Conservation (phyloP, 2,329 filamentous ascomycete genomes). For the Hirsutella rhossiliensis region DNA sequence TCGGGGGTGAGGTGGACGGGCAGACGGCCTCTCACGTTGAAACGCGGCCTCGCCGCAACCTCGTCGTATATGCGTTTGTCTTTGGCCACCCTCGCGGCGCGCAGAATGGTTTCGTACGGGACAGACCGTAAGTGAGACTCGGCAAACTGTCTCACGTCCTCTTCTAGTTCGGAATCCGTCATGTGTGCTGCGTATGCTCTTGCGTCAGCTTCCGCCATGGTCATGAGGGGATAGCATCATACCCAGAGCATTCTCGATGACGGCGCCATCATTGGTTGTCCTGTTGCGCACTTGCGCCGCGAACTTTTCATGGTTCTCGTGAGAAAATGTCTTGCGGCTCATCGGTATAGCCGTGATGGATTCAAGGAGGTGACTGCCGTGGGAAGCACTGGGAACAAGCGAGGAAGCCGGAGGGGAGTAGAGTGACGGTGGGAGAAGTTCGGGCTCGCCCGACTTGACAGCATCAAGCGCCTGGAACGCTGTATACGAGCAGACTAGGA, state of each 20-base stretch:
- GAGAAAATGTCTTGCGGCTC: neutral
- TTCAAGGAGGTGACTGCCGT: too few species aligned
- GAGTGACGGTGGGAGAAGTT: too few species aligned
- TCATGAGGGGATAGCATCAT: neutral
- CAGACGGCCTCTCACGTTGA: slow-evolving; percentile 9
- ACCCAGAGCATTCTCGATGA: slow-evolving; percentile 26
- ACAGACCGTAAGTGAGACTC: slow-evolving; percentile 16
- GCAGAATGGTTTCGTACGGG: slow-evolving; percentile 16
- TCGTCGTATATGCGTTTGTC: slow-evolving; percentile 26
- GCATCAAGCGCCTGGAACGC: too few species aligned
- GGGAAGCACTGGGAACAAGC: too few species aligned
- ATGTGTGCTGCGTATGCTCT: slow-evolving; percentile 17
- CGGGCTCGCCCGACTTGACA: too few species aligned
- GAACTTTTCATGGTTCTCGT: slow-evolving; percentile 6
- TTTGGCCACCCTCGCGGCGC: slow-evolving; percentile 28
- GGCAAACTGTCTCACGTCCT: slow-evolving; percentile 21
- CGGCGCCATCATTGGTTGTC: slow-evolving; percentile 18
- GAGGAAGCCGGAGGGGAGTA: too few species aligned
- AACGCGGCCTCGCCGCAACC: slow-evolving; percentile 15
- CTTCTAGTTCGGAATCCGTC: slow-evolving; percentile 23
- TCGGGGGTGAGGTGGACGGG: slow-evolving; percentile 19
- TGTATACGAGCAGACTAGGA: too few species aligned
- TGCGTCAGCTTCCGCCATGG: neutral
- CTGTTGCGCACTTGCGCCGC: slow-evolving; percentile 13
- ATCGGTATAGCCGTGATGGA: neutral